Percentiles rank a stretch among this genome's conserved stretches.
These are phyloP conservation scores for Raphanus hybrid DNA, from an alignment of 441 rosid genomes.

Conservation along the genomic window DNA sequence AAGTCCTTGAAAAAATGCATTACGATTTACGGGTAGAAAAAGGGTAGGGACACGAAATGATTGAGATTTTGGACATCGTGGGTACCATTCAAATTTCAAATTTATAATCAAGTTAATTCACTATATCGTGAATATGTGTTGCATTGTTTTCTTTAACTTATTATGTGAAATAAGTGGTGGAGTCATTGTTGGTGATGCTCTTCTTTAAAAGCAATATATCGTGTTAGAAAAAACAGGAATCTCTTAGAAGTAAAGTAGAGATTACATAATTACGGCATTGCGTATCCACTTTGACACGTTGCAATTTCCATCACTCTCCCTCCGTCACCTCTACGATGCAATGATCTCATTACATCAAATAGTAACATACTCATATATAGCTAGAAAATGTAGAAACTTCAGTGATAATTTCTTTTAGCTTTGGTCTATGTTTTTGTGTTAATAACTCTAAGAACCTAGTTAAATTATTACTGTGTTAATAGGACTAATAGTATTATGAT, in stretches of 20 bases:
- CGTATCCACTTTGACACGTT: slow-evolving; percentile 43
- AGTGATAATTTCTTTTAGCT: neutral
- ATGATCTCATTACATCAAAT: slow-evolving; percentile 42
- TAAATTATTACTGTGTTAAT: neutral
- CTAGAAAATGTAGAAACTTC: neutral
- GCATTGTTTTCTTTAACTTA: slow-evolving; percentile 30
- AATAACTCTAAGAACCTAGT: neutral
- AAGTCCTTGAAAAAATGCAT: slow-evolving; percentile 25
- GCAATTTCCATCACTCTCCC: slow-evolving; percentile 12
- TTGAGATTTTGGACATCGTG: slow-evolving; percentile 43
- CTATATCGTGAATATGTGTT: slow-evolving; percentile 29
- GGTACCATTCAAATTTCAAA: slow-evolving; percentile 35
- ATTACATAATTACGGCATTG: slow-evolving; percentile 42
- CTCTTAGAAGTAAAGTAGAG: slow-evolving; percentile 46
- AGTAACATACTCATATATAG: slow-evolving; percentile 1
- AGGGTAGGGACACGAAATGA: slow-evolving; percentile 34
- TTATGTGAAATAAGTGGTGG: slow-evolving; percentile 32
- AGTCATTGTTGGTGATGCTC: slow-evolving; percentile 36
- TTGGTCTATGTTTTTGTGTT: neutral
- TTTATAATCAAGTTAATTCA: slow-evolving; percentile 19
- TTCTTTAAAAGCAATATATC: slow-evolving; percentile 24
- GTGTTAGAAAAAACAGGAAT: slow-evolving; percentile 40
- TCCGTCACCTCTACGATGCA: slow-evolving; percentile 42
- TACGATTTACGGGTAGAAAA: slow-evolving; percentile 24
- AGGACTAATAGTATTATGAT: neutral